phyloP scores from a whole-genome alignment of 441 rosid genomes.

The Flueggea neowawraea region DNA sequence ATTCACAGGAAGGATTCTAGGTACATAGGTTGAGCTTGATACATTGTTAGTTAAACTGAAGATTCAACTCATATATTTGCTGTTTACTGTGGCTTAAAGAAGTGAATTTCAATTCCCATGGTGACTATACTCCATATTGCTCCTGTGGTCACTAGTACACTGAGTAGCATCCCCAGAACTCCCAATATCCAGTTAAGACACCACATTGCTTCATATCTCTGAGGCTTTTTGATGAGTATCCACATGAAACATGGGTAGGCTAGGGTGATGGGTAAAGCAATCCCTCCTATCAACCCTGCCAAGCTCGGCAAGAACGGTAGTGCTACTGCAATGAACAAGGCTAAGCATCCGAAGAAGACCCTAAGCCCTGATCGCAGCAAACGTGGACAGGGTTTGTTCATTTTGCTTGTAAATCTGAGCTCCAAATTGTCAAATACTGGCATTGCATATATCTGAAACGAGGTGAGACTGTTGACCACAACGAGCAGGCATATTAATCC shows the following conservation, averaged over 20 bases:
- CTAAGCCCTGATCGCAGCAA: slow-evolving; percentile 44
- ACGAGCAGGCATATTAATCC: slow-evolving; percentile 46
- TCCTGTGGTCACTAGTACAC: slow-evolving; percentile 28
- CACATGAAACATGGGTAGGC: slow-evolving; percentile 63
- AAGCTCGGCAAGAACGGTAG: slow-evolving; percentile 53
- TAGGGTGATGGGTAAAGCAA: slow-evolving; percentile 47
- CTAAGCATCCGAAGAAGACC: slow-evolving; percentile 44
- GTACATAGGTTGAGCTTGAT: too few relatives aligned
- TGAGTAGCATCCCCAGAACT: slow-evolving; percentile 30
- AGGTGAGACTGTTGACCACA: slow-evolving; percentile 48
- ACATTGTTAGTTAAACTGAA: too few relatives aligned
- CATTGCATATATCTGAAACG: slow-evolving; percentile 63
- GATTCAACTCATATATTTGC: too few relatives aligned
- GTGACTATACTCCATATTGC: slow-evolving; percentile 50
- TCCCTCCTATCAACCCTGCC: slow-evolving; percentile 54
- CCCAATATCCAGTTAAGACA: slow-evolving; percentile 36
- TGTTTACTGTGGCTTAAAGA: slow-evolving; percentile 38
- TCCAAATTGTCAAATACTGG: slow-evolving; percentile 59
- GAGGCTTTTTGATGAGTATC: slow-evolving; percentile 43
- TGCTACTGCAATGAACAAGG: slow-evolving; percentile 42
- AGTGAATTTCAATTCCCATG: slow-evolving; percentile 37
- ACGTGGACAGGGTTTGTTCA: slow-evolving; percentile 40
- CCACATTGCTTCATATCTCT: slow-evolving; percentile 26
- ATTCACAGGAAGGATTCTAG: too few relatives aligned
- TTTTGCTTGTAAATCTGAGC: slow-evolving; percentile 38